phyloP scores from a whole-genome alignment of 2,329 filamentous ascomycete genomes.

The Fusarium anthophilum region DNA sequence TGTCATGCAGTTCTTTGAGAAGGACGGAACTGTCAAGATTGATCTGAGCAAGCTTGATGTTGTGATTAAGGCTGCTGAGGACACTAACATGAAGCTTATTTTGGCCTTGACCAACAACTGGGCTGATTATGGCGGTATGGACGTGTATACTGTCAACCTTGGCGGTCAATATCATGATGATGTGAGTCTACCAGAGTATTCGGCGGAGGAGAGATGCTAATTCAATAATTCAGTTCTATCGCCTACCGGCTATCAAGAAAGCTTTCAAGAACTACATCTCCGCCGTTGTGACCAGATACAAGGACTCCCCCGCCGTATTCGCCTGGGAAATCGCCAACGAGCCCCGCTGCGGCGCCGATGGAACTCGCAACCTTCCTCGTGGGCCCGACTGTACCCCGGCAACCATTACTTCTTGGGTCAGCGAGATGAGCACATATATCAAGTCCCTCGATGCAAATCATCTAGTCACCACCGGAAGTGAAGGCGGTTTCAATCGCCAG shows the following conservation, averaged over 20 bases:
- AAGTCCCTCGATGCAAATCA: constrained; percentile 62
- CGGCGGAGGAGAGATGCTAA: neutral
- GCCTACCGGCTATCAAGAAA: constrained; percentile 58
- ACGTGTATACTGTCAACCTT: constrained; percentile 65
- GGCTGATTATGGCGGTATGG: constrained; percentile 69
- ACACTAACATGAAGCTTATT: constrained; percentile 61
- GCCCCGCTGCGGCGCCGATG: constrained; percentile 59
- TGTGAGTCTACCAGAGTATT: neutral
- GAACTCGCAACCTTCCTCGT: constrained; percentile 55
- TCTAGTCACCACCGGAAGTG: constrained; percentile 64
- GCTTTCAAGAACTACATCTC: constrained; percentile 68
- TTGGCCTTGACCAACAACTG: constrained; percentile 66
- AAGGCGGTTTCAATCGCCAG: constrained; percentile 64
- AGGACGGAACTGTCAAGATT: constrained; percentile 24
- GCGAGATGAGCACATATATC: constrained; percentile 64
- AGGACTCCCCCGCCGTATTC: constrained; percentile 66
- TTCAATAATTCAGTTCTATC: constrained; percentile 53
- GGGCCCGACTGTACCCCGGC: constrained; percentile 53
- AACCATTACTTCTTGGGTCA: constrained; percentile 58
- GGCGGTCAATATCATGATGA: constrained; percentile 58
- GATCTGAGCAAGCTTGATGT: constrained; percentile 22
- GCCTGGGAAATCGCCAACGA: constrained; percentile 77
- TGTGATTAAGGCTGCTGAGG: constrained; percentile 52
- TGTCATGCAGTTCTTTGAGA: constrained; percentile 47
- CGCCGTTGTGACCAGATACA: constrained; percentile 67